Base-by-base conservation (phyloP, 352 stramenopile species). In the Globisporangium parvum region DNA sequence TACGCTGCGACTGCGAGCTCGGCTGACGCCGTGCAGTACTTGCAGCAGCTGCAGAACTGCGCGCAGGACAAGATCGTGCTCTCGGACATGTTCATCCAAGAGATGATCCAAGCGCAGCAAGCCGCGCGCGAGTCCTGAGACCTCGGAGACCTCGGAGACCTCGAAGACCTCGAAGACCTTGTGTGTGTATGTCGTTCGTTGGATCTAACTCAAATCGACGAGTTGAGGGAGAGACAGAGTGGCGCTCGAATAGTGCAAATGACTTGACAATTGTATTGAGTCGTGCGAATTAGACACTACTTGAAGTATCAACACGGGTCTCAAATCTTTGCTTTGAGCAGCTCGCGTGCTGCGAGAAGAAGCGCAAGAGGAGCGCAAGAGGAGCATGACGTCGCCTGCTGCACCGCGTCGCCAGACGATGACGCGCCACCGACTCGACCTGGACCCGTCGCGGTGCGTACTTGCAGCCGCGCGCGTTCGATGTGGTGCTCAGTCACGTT, bases 61-160 rank as follows among this genome's bases (percentile, higher is more conserved):
- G 81, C 81, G 26, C 84, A 94, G 62, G 80, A 94, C 70, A 94
- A 92, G 63, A 89, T 92, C 59, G 75, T 91, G 57, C 75, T 91
- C 37, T 88, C 80, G n/a, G 77, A 88, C 63, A 69, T 75, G 58
- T 94, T 92, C 65, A 91, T 92, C 58, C 81, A 94, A 66, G 73
- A 90, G 59, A 80, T 92, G 57, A 89, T 92, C 59, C 69, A 88
- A 51, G 77, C 81, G 21, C 81, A 92, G 56, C 80, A 92, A 59
- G 76, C 71, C 14, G 84, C 84, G 41, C 74, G 83, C 45, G 82
- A 94, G 59, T 91, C 81, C 21, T 93, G 80, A 71, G 44, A 20
- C 18, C 39, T 18, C n/a, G n/a, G n/a, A n/a, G n/a, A n/a, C n/a
- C n/a, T n/a, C n/a, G n/a, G n/a, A n/a, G n/a, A n/a, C n/a, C n/a